Evolutionary conservation across 768 basidiomycete species (phyloP).

Genomic region (Pleurotus tuoliensis): DNA sequence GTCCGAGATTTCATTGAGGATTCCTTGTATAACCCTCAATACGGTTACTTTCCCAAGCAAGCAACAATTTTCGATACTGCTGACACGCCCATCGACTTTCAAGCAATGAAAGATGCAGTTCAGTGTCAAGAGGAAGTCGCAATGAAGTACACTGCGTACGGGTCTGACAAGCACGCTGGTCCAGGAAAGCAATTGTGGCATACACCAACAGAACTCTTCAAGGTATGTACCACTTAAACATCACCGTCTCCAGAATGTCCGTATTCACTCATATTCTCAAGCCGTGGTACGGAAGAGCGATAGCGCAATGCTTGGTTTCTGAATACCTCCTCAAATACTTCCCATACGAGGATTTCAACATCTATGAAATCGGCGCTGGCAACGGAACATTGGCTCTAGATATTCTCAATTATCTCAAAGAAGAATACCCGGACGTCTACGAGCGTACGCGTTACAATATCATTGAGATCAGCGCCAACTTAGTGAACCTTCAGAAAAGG

Average conservation of each 20-base stretch:
- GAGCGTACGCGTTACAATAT: conserved; percentile 90
- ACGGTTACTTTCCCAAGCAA: conserved; percentile 95
- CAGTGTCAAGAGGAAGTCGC: conserved; percentile 86
- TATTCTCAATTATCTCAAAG: conserved; percentile 76
- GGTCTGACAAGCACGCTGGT: conserved; percentile 54
- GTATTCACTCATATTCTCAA: conserved; percentile 24
- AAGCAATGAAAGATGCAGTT: conserved; percentile 54
- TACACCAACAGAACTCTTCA: conserved; percentile 96
- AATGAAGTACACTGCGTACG: conserved; percentile 68
- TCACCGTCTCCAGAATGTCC: not conserved
- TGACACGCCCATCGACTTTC: conserved; percentile 64
- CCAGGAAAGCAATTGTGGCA: conserved; percentile 95
- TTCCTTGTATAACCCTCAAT: conserved; percentile 92
- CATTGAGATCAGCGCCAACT: conserved; percentile 85
- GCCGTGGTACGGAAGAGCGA: conserved; percentile 93
- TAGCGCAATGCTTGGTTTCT: conserved; percentile 84
- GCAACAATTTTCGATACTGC: conserved; percentile 82
- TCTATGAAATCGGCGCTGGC: conserved; percentile 97
- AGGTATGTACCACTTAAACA: conserved; percentile 47
- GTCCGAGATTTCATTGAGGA: conserved; percentile 97
- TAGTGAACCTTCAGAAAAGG: conserved; percentile 68
- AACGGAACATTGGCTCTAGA: conserved; percentile 93
- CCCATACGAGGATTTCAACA: conserved; percentile 92
- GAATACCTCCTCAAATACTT: conserved; percentile 94
- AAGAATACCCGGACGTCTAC: conserved; percentile 86